phyloP scores from a whole-genome alignment of 805 yeast species.

The Saccharomycopsis sp. region DNA sequence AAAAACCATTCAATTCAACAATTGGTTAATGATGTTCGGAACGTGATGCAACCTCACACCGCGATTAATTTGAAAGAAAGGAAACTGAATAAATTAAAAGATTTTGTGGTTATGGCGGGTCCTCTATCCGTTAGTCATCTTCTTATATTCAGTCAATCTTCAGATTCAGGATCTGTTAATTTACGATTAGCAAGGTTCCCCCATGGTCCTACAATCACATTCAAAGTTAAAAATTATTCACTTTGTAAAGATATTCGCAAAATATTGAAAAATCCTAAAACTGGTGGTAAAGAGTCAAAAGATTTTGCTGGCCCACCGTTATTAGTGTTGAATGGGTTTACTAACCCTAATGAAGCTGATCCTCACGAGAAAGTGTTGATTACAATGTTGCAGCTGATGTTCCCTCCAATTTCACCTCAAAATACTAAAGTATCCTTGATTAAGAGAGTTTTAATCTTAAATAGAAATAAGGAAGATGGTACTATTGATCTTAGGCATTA shows the following conservation, averaged over 20 bases:
- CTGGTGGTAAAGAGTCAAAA: slow-evolving; percentile 52
- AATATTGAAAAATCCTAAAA: slow-evolving; percentile 70
- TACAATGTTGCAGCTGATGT: slow-evolving; percentile 89
- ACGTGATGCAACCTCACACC: slow-evolving; percentile 93
- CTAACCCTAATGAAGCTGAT: slow-evolving; percentile 47
- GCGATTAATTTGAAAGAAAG: slow-evolving; percentile 85
- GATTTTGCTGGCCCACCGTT: slow-evolving; percentile 79
- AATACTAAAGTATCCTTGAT: slow-evolving; percentile 65
- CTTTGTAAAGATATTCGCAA: slow-evolving; percentile 72
- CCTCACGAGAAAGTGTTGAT: slow-evolving; percentile 75
- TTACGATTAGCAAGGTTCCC: slow-evolving; percentile 83
- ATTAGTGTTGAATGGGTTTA: slow-evolving; percentile 87
- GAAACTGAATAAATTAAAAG: slow-evolving; percentile 79
- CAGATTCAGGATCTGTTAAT: slow-evolving; percentile 69
- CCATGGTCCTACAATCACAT: slow-evolving; percentile 88
- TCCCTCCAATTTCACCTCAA: slow-evolving; percentile 91
- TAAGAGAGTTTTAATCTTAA: slow-evolving; percentile 77
- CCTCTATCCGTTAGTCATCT: slow-evolving; percentile 90
- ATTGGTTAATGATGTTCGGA: slow-evolving; percentile 79
- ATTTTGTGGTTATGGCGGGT: slow-evolving; percentile 97
- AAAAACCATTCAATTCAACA: slow-evolving; percentile 78
- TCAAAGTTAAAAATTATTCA: slow-evolving; percentile 70
- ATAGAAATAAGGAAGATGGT: slow-evolving; percentile 64
- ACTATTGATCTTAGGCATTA: slow-evolving; percentile 84
- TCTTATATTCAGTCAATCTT: slow-evolving; percentile 78